These are phyloP conservation scores for Brassica napus DNA, from an alignment of 345 rosid genomes.

Conservation along the genomic window Da-Ae NC_063439.1:22709501-22710000, in stretches of 20 bases:
- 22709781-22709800: constrained; percentile 16
- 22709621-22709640: not conserved
- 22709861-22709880: constrained; percentile 23
- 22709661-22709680: not conserved
- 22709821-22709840: constrained; percentile 20
- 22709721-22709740: constrained; percentile 2
- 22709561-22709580: constrained; percentile 25
- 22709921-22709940: not conserved
- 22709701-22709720: not conserved
- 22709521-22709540: constrained; percentile 76
- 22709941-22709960: constrained; percentile 14
- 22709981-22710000: not conserved
- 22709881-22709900: constrained; percentile 4
- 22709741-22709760: not conserved
- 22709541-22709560: constrained; percentile 92
- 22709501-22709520: constrained; percentile 80
- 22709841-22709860: constrained; percentile 30
- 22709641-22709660: not conserved
- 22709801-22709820: not conserved
- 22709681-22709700: not conserved
- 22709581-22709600: not conserved
- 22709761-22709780: not conserved
- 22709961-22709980: not conserved
- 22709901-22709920: not conserved
- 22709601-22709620: not conserved